phyloP scores from a whole-genome alignment of 805 yeast genomes.

The Alloascoidea africana region DNA sequence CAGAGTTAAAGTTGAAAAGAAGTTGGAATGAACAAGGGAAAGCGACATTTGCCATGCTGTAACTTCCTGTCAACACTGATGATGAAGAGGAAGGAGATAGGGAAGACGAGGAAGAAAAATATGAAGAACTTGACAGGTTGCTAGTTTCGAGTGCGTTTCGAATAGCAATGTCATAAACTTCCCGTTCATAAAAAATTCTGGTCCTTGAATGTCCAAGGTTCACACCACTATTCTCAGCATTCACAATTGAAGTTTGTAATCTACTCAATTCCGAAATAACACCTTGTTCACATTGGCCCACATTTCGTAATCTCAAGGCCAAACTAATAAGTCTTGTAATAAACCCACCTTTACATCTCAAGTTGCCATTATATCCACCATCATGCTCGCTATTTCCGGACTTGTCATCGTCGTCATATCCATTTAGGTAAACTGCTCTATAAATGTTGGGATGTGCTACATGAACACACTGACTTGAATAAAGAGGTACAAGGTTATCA shows the following conservation, averaged over 20 bases:
- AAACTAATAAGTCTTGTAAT: conserved; percentile 53
- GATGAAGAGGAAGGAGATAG: conserved; percentile 12
- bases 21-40: too few relatives aligned
- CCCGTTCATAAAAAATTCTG: conserved; percentile 55
- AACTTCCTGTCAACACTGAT: too few relatives aligned
- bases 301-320: conserved; percentile 48
- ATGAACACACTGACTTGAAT: conserved; percentile 63
- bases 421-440: conserved; percentile 64
- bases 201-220: conserved; percentile 83
- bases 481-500: conserved; percentile 70
- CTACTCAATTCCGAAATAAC: conserved; percentile 60
- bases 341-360: conserved; percentile 53
- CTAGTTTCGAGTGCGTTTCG: conserved; percentile 54
- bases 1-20: too few relatives aligned
- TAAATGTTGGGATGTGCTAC: conserved; percentile 67
- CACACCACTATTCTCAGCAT: conserved; percentile 63
- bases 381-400: too few relatives aligned
- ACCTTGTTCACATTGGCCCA: conserved; percentile 64
- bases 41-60: too few relatives aligned
- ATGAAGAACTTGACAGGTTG: conserved; percentile 25
- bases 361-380: too few relatives aligned
- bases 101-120: conserved; percentile 10
- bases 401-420: too few relatives aligned
- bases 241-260: conserved; percentile 51
- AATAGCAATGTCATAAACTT: conserved; percentile 59